Evolutionary conservation across 306 rosid genomes (phyloP).

Genomic region (Malus asiatica): DNA sequence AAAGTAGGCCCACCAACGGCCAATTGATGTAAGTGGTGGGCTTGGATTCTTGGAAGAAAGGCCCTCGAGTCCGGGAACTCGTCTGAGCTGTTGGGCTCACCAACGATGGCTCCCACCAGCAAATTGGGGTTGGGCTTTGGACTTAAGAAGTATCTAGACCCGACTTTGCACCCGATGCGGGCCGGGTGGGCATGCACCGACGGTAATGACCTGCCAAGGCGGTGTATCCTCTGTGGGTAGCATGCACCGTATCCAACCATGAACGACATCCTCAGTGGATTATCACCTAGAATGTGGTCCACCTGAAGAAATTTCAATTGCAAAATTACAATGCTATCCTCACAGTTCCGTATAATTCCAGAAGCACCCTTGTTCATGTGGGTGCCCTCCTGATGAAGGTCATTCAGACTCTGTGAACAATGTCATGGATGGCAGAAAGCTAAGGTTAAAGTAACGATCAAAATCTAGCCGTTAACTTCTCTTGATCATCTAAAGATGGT

Average conservation of each 20-base stretch:
- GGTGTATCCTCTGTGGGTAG: conserved; percentile 90
- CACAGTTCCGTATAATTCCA: neutral
- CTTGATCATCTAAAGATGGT: conserved; percentile 3
- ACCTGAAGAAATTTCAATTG: conserved; percentile 42
- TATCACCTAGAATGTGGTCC: conserved; percentile 89
- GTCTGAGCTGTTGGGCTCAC: conserved; percentile 80
- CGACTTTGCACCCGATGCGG: conserved; percentile 75
- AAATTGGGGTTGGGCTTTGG: conserved; percentile 75
- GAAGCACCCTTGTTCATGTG: neutral
- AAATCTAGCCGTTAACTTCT: conserved; percentile 54
- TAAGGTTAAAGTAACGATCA: conserved; percentile 1
- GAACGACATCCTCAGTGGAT: conserved; percentile 85
- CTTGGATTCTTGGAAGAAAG: conserved; percentile 77
- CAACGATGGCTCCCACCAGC: conserved; percentile 79
- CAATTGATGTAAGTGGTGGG: conserved; percentile 92
- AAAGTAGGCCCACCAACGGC: conserved; percentile 82
- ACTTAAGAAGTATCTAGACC: conserved; percentile 54
- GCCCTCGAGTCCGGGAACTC: conserved; percentile 89
- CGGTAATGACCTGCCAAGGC: conserved; percentile 80
- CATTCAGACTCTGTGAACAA: conserved; percentile 3
- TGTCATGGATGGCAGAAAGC: neutral
- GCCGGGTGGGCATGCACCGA: conserved; percentile 65
- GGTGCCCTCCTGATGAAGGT: neutral
- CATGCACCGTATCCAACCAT: conserved; percentile 92
- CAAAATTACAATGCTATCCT: neutral